Evolutionary conservation across 2,329 filamentous ascomycete species (phyloP).

Genomic region (Cladosporium sp.): DNA sequence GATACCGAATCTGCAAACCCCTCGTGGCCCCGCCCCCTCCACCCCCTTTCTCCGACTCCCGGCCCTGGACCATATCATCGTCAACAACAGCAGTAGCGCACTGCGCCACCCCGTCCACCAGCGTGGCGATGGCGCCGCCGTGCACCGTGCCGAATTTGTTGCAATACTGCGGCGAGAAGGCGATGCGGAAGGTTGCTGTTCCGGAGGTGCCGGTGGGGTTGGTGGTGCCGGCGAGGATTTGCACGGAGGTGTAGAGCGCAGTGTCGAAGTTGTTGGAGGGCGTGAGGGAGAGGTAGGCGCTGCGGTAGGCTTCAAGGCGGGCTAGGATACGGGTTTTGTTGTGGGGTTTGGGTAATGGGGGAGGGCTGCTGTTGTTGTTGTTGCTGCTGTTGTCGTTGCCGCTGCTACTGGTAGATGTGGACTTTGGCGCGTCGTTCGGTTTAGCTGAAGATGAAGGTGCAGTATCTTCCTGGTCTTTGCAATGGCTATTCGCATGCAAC

Average conservation of each 20-base stretch:
- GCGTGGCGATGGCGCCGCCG: slow-evolving; percentile 19
- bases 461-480: neutral
- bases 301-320: slow-evolving; percentile 15
- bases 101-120: slow-evolving; percentile 19
- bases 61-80: neutral
- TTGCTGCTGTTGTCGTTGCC: neutral
- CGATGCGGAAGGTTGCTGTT: slow-evolving; percentile 15
- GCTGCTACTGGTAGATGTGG: neutral
- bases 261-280: slow-evolving; percentile 19
- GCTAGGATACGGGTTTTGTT: too few species aligned
- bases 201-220: slow-evolving; percentile 1
- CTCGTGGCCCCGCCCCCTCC: slow-evolving; percentile 7
- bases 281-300: slow-evolving; percentile 13
- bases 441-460: neutral
- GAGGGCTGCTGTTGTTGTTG: too few species aligned
- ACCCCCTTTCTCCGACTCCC: neutral
- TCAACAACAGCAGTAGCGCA: slow-evolving; percentile 15
- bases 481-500: neutral
- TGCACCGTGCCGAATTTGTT: slow-evolving; percentile 17
- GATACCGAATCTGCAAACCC: neutral
- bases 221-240: slow-evolving; percentile 15
- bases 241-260: slow-evolving; percentile 15
- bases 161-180: slow-evolving; percentile 14
- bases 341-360: too few species aligned
- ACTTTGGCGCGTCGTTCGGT: neutral